These are phyloP conservation scores for Aureobasidium sp. DNA, from an alignment of 2,329 filamentous ascomycete species.

Conservation along the genomic window DNA sequence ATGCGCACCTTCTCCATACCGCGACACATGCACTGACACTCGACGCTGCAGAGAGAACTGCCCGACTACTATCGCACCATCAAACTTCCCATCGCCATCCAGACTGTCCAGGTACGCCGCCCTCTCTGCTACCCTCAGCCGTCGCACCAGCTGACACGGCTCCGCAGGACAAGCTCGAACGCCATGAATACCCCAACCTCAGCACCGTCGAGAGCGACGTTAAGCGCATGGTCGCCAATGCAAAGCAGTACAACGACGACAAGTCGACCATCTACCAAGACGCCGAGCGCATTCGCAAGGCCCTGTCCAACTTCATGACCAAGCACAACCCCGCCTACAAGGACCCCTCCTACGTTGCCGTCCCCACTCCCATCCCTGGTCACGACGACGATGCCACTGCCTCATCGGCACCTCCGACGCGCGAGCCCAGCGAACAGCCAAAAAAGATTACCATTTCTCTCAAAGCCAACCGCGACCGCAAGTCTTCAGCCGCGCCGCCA, in stretches of 20 bases:
- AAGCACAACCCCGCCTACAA: slow-evolving; percentile 78
- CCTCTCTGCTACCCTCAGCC: neutral
- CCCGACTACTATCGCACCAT: slow-evolving; percentile 71
- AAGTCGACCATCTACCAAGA: slow-evolving; percentile 67
- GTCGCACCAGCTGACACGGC: neutral
- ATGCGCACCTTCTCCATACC: neutral
- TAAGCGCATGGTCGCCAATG: slow-evolving; percentile 80
- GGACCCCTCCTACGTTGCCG: slow-evolving; percentile 56
- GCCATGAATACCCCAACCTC: slow-evolving; percentile 59
- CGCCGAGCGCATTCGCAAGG: slow-evolving; percentile 78
- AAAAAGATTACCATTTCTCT: slow-evolving; percentile 16
- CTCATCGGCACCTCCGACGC: neutral
- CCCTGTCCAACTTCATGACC: slow-evolving; percentile 79
- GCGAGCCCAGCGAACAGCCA: slow-evolving; percentile 18
- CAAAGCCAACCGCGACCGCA: slow-evolving; percentile 8
- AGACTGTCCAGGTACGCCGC: slow-evolving; percentile 55
- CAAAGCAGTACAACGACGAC: slow-evolving; percentile 73
- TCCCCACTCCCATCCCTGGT: slow-evolving; percentile 64
- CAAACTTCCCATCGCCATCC: slow-evolving; percentile 68
- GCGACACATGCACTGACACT: slow-evolving; percentile 42
- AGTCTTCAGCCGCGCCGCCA: slow-evolving; percentile 7
- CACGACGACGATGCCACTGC: slow-evolving; percentile 23
- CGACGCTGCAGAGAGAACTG: slow-evolving; percentile 47
- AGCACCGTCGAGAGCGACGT: slow-evolving; percentile 73
- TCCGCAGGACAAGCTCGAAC: slow-evolving; percentile 52